Evolutionary conservation across 495 filamentous ascomycete species (phyloP), one percentile per base, ranked within the genome.

Genomic region (Daldinia childiae): DNA sequence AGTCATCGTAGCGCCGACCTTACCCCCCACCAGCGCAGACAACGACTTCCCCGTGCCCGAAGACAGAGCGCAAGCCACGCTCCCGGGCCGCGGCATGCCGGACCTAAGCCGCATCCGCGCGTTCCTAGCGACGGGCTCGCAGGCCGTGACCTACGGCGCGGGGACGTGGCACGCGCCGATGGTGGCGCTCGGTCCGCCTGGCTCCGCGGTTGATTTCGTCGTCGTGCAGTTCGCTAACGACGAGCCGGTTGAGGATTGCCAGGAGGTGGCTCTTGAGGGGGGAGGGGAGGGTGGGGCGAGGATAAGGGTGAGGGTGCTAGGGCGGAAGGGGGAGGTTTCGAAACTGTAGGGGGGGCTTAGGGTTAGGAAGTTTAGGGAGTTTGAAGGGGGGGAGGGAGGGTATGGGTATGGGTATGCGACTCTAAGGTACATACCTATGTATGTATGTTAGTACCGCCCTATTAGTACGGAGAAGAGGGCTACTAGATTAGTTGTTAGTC

Each of bases 151-250:
- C 15, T 99, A 98, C 80, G 92, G 87, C 12, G 88, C 90, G 15
- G 95, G 93, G 15, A 97, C 93, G 48, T 99, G 96, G 95, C 95
- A 99, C 85, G 94, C 95, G 69, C 95, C 95, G 2, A 98, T 99
- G 95, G 93, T 91, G 15, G 94, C 93, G 51, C 75, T 98, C 21
- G 95, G 95, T 1, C 74, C 81, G 52, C 71, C 83, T 36, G 82
- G 87, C 21, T 86, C 93, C 29, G 90, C 91, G 73, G 30, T 85
- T 11, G 82, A 84, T 48, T 99, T 98, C 80, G 88, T 97, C 26
- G 94, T 98, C 8, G 86, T 92, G 76, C 94, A 97, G 81, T 92
- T 89, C 82, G 90, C 89, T 15, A 99, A 96, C 80, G 93, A 92
- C 4, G 90, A 94, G 38, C 87, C 79, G 12, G 82, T 87, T 2